These are phyloP conservation scores for Fremontodendron californicum DNA, from an alignment of 345 rosid genomes.

Conservation along the genomic window DNA sequence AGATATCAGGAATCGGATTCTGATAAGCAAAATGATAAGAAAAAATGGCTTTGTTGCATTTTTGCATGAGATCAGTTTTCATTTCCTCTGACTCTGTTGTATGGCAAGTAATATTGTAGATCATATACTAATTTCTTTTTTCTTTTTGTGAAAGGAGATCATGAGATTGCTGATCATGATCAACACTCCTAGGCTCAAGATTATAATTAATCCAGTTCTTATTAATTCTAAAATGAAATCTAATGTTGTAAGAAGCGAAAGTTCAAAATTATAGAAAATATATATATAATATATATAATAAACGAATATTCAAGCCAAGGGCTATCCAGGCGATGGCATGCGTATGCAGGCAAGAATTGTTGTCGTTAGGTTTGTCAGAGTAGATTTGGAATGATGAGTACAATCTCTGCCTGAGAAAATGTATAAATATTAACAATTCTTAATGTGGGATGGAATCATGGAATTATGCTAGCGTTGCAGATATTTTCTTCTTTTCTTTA, in stretches of 20 bases:
- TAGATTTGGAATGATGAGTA: too few species aligned
- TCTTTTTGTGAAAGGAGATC: neutral
- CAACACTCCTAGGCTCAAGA: neutral
- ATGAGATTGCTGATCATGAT: neutral
- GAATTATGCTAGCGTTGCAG: neutral
- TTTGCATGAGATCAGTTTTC: conserved; percentile 15
- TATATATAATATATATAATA: too few species aligned
- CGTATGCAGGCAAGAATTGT: neutral
- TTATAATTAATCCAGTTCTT: neutral
- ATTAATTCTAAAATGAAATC: neutral
- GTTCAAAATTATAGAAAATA: neutral
- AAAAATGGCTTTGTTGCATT: conserved; percentile 39
- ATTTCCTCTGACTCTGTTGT: neutral
- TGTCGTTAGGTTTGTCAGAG: neutral
- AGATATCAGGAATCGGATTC: conserved; percentile 22
- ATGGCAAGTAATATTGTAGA: neutral
- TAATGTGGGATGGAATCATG: neutral
- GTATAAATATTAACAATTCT: neutral
- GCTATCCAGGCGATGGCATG: neutral
- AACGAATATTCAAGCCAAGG: too few species aligned
- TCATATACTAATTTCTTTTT: neutral
- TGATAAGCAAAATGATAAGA: conserved; percentile 8
- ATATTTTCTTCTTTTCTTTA: too few species aligned
- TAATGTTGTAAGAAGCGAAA: neutral
- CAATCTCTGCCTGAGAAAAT: neutral